phyloP scores from a whole-genome alignment of 345 rosid genomes.

The Crucihimalaya himalaica region DNA sequence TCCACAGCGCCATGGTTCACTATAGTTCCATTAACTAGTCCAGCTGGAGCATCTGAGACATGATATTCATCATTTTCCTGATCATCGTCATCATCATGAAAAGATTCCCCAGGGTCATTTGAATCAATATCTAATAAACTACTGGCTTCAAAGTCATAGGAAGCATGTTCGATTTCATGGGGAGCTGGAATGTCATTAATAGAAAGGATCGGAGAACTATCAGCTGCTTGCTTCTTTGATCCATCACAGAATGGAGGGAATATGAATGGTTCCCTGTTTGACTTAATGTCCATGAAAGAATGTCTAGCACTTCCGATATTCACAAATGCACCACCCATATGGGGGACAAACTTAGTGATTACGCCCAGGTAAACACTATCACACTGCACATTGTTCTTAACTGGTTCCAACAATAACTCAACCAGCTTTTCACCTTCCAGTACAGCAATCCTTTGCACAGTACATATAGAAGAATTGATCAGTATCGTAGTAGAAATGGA shows the following conservation, averaged over 20 bases:
- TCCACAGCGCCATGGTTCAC: conserved; percentile 53
- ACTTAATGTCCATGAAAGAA: conserved; percentile 86
- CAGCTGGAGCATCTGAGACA: conserved; percentile 53
- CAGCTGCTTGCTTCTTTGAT: conserved; percentile 49
- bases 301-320: conserved; percentile 81
- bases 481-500: conserved; percentile 63
- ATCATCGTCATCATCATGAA: conserved; percentile 63
- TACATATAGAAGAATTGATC: conserved; percentile 88
- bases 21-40: conserved; percentile 56
- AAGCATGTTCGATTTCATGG: conserved; percentile 39
- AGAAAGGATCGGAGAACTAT: conserved; percentile 44
- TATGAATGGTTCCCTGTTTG: conserved; percentile 76
- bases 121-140: conserved; percentile 40
- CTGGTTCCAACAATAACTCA: conserved; percentile 90
- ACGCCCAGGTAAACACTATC: conserved; percentile 92
- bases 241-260: conserved; percentile 77
- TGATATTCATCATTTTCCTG: conserved; percentile 69
- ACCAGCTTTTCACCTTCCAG: conserved; percentile 87
- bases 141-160: conserved; percentile 48
- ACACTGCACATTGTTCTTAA: conserved; percentile 83
- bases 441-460: conserved; percentile 96
- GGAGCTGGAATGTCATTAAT: conserved; percentile 43
- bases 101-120: conserved; percentile 56
- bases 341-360: conserved; percentile 80
- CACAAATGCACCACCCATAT: conserved; percentile 99